Base-by-base conservation (phyloP, 495 filamentous ascomycete species). In the Durotheca rogersii region DNA sequence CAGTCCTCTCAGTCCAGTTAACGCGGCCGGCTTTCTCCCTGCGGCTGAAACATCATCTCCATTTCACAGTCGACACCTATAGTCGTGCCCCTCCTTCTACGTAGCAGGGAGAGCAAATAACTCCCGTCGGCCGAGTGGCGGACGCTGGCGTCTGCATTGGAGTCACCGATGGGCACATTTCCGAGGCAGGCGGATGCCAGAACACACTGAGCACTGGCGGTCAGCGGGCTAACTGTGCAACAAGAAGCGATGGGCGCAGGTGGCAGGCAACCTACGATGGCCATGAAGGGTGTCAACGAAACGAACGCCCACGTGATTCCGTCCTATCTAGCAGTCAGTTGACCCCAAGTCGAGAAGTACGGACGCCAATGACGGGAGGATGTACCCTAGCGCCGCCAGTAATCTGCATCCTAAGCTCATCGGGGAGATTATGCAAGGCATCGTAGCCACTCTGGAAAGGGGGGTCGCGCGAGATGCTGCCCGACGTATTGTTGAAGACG, bases 271-370 rank as follows among this genome's bases (percentile, higher is more conserved):
- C 65, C 60, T 65, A 60, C 67, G 3, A 78, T 25, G 6, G 67
- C 72, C 74, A 81, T 72, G 40, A 82, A 74, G 7, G 80, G 78
- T 14, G 77, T 56, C 18, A 84, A 71, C 0, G 77, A 52, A 23
- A 82, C 65, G 48, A 81, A 84, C 0, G 76, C 77, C 73, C 73
- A 79, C 58, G 73, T 75, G 20, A 82, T 78, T 1, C 79, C 78
- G 10, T 68, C 61, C 47, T 72, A 11, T 23, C 1, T 7, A 17
- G 14, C 11, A 12, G 36, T 49, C 14, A 45, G 37, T 19, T 15
- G 19, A 41, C 25, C 6, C n/a, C 7, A 15, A 38, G 16, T 56
- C n/a, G 53, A 19, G 17, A 2, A 30, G 29, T 3, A 16, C 5
- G 15, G 14, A 21, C n/a, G 9, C 1, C 2, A 27, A 2, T 20